A percentile compares a stretch with the other conserved stretches of the same genome.
Conservation (phyloP, 352 stramenopile species). For the Saprolegnia parasitica region DNA sequence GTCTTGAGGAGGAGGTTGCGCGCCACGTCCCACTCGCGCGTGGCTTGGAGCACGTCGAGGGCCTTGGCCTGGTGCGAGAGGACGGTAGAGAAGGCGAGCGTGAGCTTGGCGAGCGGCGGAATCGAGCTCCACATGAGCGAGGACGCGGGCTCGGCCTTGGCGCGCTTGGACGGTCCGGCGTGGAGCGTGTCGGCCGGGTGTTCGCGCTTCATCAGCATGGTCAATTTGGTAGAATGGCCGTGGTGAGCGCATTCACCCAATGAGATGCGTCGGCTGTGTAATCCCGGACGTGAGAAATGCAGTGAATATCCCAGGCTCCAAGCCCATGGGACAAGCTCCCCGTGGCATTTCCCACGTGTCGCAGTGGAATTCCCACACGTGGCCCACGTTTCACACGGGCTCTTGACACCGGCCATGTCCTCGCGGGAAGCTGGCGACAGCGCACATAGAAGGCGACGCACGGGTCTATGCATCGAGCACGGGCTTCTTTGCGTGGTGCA, state of each 20-base stretch:
- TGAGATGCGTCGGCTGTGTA: conserved; percentile 9
- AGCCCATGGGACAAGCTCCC: background rate
- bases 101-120: conserved; percentile 7
- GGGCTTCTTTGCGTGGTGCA: background rate
- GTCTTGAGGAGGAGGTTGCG: conserved; percentile 18
- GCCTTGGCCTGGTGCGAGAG: conserved; percentile 13
- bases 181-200: background rate
- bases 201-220: conserved; percentile 18
- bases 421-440: background rate
- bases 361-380: background rate
- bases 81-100: conserved; percentile 1
- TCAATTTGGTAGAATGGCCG: conserved; percentile 2
- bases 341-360: conserved; percentile 3
- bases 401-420: too few relatives aligned
- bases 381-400: background rate
- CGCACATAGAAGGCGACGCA: conserved; percentile 5
- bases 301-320: conserved; percentile 1
- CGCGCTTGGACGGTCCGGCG: conserved; percentile 1
- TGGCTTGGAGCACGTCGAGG: conserved; percentile 13
- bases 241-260: background rate
- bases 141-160: background rate
- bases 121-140: background rate
- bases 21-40: conserved; percentile 17
- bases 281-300: conserved; percentile 15
- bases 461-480: background rate